Percentiles rank a stretch among this genome's conserved stretches.
Conservation (phyloP, 2,329 filamentous ascomycete genomes). For the Aureobasidium melanogenum region DNA sequence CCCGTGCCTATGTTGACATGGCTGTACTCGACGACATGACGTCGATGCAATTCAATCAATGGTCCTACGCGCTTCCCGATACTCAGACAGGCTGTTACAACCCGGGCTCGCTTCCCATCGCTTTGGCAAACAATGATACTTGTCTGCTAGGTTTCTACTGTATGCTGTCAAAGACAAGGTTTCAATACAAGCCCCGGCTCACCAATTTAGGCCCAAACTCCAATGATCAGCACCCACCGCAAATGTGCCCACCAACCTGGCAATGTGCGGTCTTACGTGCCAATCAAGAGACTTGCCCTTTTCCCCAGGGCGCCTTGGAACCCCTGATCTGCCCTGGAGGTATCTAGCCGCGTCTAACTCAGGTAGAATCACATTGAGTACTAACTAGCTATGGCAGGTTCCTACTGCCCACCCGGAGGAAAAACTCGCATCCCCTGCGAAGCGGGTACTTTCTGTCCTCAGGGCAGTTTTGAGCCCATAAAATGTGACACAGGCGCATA, state of each 20-base stretch:
- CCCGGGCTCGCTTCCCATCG: constrained; percentile 20
- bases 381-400: background rate
- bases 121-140: constrained; percentile 23
- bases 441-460: constrained; percentile 43
- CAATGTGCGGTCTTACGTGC: constrained; percentile 19
- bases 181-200: background rate
- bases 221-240: constrained; percentile 20
- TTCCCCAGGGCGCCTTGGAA: constrained; percentile 35
- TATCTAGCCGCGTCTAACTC: background rate
- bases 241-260: constrained; percentile 24
- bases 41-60: constrained; percentile 17
- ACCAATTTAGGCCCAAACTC: background rate
- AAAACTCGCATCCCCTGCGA: constrained; percentile 37
- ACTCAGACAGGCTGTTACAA: constrained; percentile 19
- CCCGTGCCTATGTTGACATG: background rate
- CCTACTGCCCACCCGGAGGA: constrained; percentile 40
- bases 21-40: constrained; percentile 16
- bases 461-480: constrained; percentile 39
- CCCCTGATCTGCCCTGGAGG: constrained; percentile 40
- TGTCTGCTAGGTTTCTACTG: constrained; percentile 22
- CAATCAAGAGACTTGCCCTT: constrained; percentile 17
- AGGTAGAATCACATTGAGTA: background rate
- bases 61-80: constrained; percentile 17
- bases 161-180: constrained; percentile 10
- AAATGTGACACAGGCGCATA: constrained; percentile 39